Conservation (phyloP, 805 yeast species). For the Dipodascus albidus region DNA sequence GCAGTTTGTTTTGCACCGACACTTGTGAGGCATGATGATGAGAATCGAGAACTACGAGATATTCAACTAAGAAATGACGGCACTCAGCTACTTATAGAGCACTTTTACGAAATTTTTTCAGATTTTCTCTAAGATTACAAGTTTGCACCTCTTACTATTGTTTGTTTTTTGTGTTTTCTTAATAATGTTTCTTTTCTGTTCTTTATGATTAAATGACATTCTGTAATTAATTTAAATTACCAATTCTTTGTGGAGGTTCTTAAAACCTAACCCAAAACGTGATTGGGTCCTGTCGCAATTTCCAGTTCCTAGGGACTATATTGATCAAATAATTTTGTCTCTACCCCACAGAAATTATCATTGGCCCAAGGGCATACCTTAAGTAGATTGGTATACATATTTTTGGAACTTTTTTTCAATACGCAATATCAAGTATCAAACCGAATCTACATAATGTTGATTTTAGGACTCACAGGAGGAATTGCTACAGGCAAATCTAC, state of each 20-base stretch:
- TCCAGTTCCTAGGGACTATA: not conserved
- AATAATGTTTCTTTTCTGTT: no score
- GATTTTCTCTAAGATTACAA: not conserved
- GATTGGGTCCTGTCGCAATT: not conserved
- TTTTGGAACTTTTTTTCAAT: not conserved
- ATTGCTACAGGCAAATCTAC: slow-evolving; percentile 97
- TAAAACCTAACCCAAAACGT: not conserved
- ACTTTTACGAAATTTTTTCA: slow-evolving; percentile 11
- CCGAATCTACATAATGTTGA: slow-evolving; percentile 62
- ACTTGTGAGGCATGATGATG: slow-evolving; percentile 62
- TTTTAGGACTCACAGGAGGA: slow-evolving; percentile 95
- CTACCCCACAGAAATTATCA: not conserved
- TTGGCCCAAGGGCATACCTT: no score
- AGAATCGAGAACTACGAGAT: slow-evolving; percentile 75
- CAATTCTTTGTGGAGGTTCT: not conserved
- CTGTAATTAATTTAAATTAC: not conserved
- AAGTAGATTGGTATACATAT: no score
- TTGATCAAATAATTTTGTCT: not conserved
- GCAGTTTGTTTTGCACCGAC: slow-evolving; percentile 95
- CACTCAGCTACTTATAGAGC: slow-evolving; percentile 52
- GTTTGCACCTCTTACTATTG: no score
- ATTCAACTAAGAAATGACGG: slow-evolving; percentile 71
- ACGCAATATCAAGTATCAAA: no score
- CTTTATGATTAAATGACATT: no score
- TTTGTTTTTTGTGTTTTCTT: no score